Conservation (phyloP, 192 early-diverging fungal species). For the Phlyctochytrium planicorne region DNA sequence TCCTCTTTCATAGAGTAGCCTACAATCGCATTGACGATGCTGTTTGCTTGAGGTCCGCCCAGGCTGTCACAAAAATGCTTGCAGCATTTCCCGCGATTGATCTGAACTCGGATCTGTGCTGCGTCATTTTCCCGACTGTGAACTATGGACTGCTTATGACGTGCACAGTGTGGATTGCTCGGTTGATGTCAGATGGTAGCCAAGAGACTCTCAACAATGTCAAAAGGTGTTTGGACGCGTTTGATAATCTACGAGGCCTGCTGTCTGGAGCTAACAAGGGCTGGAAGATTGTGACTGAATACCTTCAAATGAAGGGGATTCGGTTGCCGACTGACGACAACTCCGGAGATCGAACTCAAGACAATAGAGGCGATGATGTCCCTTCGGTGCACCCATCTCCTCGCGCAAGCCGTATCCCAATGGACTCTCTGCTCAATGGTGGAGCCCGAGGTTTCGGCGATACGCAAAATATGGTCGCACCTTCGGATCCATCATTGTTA, state of each 20-base stretch:
- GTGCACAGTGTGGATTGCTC: conserved; percentile 21
- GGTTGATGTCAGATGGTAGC: neutral
- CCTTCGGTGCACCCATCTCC: no score
- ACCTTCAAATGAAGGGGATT: conserved; percentile 23
- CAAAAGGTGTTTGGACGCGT: conserved; percentile 15
- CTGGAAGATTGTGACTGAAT: conserved; percentile 26
- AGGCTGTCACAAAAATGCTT: conserved; percentile 14
- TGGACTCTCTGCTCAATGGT: neutral
- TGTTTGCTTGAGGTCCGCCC: conserved; percentile 10
- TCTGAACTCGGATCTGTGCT: conserved; percentile 11
- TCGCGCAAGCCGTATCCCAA: neutral
- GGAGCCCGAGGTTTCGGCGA: no score
- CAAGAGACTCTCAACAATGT: conserved; percentile 2
- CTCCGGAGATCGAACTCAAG: neutral
- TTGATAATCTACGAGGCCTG: conserved; percentile 21
- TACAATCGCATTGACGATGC: conserved; percentile 15
- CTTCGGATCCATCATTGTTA: neutral
- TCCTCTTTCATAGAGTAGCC: conserved; percentile 23
- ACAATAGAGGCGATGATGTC: neutral
- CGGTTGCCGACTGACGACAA: conserved; percentile 3
- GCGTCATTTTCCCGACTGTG: conserved; percentile 25
- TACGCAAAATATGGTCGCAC: neutral
- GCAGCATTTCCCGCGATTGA: conserved; percentile 13
- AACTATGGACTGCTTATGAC: conserved; percentile 22
- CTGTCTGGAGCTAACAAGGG: conserved; percentile 11